Percentiles rank a stretch among this genome's conserved stretches.
Evolutionary conservation across 2,329 filamentous ascomycete species (phyloP).

Genomic region (Orbilia brochopaga): DNA sequence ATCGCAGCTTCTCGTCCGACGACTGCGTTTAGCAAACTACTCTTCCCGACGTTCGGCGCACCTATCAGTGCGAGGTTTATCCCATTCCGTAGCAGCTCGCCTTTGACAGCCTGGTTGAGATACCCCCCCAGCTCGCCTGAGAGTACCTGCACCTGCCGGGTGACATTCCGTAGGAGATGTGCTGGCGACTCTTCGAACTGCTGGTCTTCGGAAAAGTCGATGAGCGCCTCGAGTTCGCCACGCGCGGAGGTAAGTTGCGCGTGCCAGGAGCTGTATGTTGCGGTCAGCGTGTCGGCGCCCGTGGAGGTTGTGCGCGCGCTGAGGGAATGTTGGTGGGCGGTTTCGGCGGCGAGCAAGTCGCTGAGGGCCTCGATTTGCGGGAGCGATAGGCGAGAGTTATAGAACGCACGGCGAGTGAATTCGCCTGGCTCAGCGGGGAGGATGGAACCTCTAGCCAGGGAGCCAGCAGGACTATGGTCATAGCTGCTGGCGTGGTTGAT

Average conservation of each 20-base stretch:
- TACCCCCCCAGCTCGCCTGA: slow-evolving; percentile 70
- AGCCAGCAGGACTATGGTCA: slow-evolving; percentile 10
- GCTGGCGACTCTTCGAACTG: slow-evolving; percentile 88
- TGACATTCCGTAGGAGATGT: slow-evolving; percentile 73
- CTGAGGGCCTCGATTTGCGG: slow-evolving; percentile 77
- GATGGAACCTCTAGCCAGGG: slow-evolving; percentile 59
- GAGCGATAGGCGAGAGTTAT: slow-evolving; percentile 82
- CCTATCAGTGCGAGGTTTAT: slow-evolving; percentile 86
- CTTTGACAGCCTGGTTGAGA: slow-evolving; percentile 76
- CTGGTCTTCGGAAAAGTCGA: slow-evolving; percentile 97
- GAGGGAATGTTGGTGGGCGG: slow-evolving; percentile 88
- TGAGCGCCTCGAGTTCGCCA: slow-evolving; percentile 90
- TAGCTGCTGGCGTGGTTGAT: slow-evolving; percentile 3
- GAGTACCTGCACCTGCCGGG: slow-evolving; percentile 68
- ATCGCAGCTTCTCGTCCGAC: slow-evolving; percentile 94
- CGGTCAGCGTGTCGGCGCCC: slow-evolving; percentile 71
- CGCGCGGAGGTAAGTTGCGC: slow-evolving; percentile 76
- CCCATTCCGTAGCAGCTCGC: slow-evolving; percentile 81
- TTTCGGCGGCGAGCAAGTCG: slow-evolving; percentile 72
- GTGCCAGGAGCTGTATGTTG: slow-evolving; percentile 83
- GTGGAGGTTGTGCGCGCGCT: slow-evolving; percentile 67
- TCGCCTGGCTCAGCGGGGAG: slow-evolving; percentile 94
- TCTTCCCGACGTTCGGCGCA: slow-evolving; percentile 93
- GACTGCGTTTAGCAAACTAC: slow-evolving; percentile 86
- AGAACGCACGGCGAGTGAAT: slow-evolving; percentile 90